phyloP scores from a whole-genome alignment of 768 basidiomycete species.

The Obba rivulosa region DNA sequence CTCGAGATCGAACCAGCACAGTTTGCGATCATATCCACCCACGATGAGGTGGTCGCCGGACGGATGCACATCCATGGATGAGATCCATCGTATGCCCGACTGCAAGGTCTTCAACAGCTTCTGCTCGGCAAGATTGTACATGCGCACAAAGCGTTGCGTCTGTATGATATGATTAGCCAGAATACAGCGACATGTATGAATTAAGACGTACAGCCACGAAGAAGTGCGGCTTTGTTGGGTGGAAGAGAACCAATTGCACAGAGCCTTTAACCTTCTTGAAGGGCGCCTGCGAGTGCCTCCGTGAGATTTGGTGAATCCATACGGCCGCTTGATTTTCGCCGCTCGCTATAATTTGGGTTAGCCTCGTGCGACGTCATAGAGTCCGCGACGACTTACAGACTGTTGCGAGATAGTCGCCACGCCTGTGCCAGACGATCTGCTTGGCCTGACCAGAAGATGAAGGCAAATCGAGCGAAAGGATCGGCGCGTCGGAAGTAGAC shows the following conservation, averaged over 20 bases:
- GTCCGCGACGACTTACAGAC: conserved; percentile 66
- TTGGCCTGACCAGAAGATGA: conserved; percentile 63
- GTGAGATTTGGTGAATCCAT: conserved; percentile 93
- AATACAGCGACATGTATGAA: conserved; percentile 8
- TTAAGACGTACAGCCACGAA: conserved; percentile 81
- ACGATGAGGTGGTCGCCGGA: conserved; percentile 95
- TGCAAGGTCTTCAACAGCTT: conserved; percentile 88
- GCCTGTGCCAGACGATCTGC: conserved; percentile 88
- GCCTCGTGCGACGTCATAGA: neutral
- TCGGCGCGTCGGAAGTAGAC: conserved; percentile 48
- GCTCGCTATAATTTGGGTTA: conserved; percentile 53
- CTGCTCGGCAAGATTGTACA: conserved; percentile 94
- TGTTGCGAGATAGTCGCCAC: conserved; percentile 93
- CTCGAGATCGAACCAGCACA: conserved; percentile 99
- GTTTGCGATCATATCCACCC: conserved; percentile 94
- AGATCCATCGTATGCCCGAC: conserved; percentile 97
- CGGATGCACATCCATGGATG: conserved; percentile 94
- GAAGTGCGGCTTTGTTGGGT: conserved; percentile 91
- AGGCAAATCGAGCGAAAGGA: conserved; percentile 59
- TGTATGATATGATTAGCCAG: conserved; percentile 25
- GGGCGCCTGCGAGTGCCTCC: conserved; percentile 94
- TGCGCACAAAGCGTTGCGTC: conserved; percentile 94
- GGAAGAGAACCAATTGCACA: conserved; percentile 91
- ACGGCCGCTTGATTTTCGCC: conserved; percentile 75
- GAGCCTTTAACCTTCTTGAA: conserved; percentile 93